A percentile compares a stretch with the other conserved stretches of the same genome.
These are phyloP conservation scores for Penicillium decumbens DNA, from an alignment of 2,329 filamentous ascomycete species.

Conservation along the genomic window DNA sequence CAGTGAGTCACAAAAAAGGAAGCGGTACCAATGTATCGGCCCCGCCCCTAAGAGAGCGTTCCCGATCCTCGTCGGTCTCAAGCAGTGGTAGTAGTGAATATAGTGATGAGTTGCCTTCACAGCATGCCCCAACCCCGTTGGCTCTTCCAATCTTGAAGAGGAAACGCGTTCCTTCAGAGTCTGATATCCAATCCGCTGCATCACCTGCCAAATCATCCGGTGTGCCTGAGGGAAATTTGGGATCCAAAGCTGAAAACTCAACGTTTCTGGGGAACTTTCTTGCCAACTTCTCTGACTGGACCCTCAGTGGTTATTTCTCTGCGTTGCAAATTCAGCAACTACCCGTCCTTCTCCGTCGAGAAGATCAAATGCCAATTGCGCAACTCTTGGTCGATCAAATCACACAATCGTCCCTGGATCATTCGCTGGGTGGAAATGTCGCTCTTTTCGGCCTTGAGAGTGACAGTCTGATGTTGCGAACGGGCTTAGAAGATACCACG, in stretches of 20 bases:
- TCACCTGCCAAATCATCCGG: slow-evolving; percentile 26
- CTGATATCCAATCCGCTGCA: slow-evolving; percentile 27
- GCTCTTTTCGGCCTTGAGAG: slow-evolving; percentile 28
- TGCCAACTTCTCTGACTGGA: slow-evolving; percentile 39
- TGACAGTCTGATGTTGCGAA: slow-evolving; percentile 22
- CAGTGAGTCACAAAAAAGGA: background rate
- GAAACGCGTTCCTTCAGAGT: slow-evolving; percentile 34
- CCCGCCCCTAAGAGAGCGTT: slow-evolving; percentile 5
- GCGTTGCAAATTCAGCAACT: slow-evolving; percentile 29
- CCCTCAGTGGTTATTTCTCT: slow-evolving; percentile 39
- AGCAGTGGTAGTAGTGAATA: slow-evolving; percentile 26
- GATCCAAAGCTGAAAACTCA: slow-evolving; percentile 28
- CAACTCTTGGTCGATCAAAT: slow-evolving; percentile 43
- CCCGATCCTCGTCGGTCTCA: slow-evolving; percentile 26
- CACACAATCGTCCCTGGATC: slow-evolving; percentile 43
- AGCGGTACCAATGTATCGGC: slow-evolving; percentile 7
- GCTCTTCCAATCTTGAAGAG: slow-evolving; percentile 28
- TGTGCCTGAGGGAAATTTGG: slow-evolving; percentile 16
- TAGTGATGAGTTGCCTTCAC: slow-evolving; percentile 25
- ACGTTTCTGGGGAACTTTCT: slow-evolving; percentile 39
- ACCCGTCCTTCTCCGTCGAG: slow-evolving; percentile 33
- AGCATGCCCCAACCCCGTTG: slow-evolving; percentile 20
- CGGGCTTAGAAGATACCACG: slow-evolving; percentile 27
- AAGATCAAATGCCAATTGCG: slow-evolving; percentile 37
- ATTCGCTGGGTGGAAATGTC: slow-evolving; percentile 28